A percentile compares a stretch with the other conserved stretches of the same genome.
Conservation (phyloP, 257 asterid genomes). For the Datura wrightii region DNA sequence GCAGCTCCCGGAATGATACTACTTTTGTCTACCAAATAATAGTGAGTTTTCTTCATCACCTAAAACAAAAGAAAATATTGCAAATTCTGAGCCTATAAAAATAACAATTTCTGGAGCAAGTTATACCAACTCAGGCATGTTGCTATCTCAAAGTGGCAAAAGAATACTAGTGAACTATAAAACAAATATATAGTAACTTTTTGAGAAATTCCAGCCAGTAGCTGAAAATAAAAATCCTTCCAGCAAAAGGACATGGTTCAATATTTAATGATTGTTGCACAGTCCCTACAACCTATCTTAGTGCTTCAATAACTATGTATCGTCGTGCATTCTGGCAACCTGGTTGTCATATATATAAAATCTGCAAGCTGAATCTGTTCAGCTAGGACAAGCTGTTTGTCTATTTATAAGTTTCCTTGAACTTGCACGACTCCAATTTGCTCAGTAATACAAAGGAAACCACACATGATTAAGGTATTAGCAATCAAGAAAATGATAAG, state of each 20-base stretch:
- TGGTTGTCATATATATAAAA: background rate
- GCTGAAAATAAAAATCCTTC: background rate
- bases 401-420: background rate
- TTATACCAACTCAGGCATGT: background rate
- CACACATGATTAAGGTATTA: background rate
- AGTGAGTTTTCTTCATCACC: slow-evolving; percentile 99
- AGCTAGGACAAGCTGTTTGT: background rate
- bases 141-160: slow-evolving; percentile 1
- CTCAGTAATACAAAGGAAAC: background rate
- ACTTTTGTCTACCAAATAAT: slow-evolving; percentile 86
- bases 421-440: background rate
- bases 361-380: background rate
- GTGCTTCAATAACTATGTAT: background rate
- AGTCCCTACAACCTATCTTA: background rate
- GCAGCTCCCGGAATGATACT: slow-evolving; percentile 86
- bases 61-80: slow-evolving; percentile 42
- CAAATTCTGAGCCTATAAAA: background rate
- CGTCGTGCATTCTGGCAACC: background rate
- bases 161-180: background rate
- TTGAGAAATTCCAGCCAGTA: slow-evolving; percentile 11
- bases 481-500: background rate
- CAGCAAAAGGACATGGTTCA: background rate
- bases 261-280: background rate
- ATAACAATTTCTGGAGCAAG: slow-evolving; percentile 18
- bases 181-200: background rate